phyloP scores from a whole-genome alignment of 495 filamentous ascomycete genomes.

The Niebla homalea region DNA sequence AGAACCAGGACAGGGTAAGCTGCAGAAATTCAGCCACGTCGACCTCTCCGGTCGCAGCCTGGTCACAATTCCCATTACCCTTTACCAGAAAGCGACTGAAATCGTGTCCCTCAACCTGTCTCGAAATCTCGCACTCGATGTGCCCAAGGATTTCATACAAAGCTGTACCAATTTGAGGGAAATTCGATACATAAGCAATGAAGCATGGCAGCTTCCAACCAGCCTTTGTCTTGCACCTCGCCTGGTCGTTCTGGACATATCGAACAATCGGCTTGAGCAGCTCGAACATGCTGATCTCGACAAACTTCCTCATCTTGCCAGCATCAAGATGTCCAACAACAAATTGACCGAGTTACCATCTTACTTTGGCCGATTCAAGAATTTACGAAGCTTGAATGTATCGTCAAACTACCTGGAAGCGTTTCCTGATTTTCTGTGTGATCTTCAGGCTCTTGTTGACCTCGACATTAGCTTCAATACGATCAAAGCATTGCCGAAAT shows the following conservation, averaged over 20 bases:
- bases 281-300: constrained; percentile 71
- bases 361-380: constrained; percentile 66
- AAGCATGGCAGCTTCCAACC: constrained; percentile 71
- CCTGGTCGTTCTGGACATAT: constrained; percentile 81
- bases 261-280: constrained; percentile 82
- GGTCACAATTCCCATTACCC: constrained; percentile 82
- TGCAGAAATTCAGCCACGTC: constrained; percentile 84
- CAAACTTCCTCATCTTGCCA: constrained; percentile 59
- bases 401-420: constrained; percentile 81
- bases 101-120: constrained; percentile 94
- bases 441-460: constrained; percentile 72
- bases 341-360: constrained; percentile 59
- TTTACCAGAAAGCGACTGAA: constrained; percentile 82
- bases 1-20: constrained; percentile 66
- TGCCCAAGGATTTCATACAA: constrained; percentile 94
- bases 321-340: constrained; percentile 89
- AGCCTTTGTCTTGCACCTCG: constrained; percentile 72
- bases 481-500: constrained; percentile 61
- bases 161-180: constrained; percentile 82
- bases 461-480: constrained; percentile 95
- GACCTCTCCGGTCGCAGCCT: constrained; percentile 86
- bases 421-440: constrained; percentile 75
- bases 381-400: constrained; percentile 69
- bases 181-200: constrained; percentile 87
- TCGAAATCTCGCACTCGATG: constrained; percentile 76